These are phyloP conservation scores for Penicillium ucsense DNA, from an alignment of 495 filamentous ascomycete species.

Conservation along the genomic window DNA sequence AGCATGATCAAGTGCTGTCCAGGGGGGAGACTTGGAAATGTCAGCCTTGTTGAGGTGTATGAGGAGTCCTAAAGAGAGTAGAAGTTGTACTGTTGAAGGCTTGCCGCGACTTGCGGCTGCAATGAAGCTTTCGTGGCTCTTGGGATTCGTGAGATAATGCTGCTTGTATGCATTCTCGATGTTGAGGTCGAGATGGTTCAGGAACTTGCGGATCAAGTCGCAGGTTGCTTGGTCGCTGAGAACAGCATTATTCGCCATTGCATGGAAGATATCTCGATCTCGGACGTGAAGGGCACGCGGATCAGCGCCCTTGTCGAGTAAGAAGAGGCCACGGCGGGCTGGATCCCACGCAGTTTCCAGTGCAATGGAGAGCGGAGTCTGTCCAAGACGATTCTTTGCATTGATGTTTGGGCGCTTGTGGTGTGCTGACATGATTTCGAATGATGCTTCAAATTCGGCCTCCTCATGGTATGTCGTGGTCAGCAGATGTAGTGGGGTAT, in stretches of 20 bases:
- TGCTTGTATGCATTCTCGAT: conserved; percentile 1
- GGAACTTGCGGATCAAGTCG: conserved; percentile 5
- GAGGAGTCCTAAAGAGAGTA: conserved; percentile 4
- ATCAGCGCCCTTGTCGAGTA: conserved; percentile 8
- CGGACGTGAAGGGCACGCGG: background rate
- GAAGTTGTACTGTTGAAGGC: conserved; percentile 2
- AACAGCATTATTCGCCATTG: conserved; percentile 7
- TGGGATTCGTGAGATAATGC: conserved; percentile 1
- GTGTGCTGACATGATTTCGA: conserved; percentile 1
- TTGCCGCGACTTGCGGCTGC: conserved; percentile 7
- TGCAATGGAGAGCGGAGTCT: conserved; percentile 6
- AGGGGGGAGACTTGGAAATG: conserved; percentile 2
- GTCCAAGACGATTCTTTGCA: conserved; percentile 1
- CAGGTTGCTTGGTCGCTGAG: conserved; percentile 5
- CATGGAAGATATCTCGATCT: conserved; percentile 8
- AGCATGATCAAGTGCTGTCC: conserved; percentile 7
- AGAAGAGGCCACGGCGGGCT: conserved; percentile 1
- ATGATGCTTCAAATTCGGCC: conserved; percentile 10
- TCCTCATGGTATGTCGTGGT: conserved; percentile 10
- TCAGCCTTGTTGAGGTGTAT: conserved; percentile 1
- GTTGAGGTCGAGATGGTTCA: background rate
- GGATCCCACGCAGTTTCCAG: conserved; percentile 5
- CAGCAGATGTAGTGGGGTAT: conserved; percentile 9
- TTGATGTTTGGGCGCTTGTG: conserved; percentile 4
- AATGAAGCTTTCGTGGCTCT: conserved; percentile 3